Percentiles rank a stretch among this genome's conserved stretches.
Conservation (phyloP, 306 rosid species). For the Vigna unguiculata region DNA sequence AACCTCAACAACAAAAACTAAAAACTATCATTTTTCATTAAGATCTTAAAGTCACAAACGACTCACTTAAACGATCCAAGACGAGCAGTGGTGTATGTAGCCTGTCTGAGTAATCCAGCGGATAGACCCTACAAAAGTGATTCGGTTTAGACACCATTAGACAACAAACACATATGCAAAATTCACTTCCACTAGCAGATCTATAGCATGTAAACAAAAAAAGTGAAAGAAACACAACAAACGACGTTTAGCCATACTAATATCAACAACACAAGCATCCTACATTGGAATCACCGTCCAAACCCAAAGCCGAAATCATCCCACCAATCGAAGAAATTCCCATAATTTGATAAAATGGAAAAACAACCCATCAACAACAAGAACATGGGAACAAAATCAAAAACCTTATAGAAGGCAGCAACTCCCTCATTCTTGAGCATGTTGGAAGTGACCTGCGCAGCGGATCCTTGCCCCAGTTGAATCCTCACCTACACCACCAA, state of each 20-base stretch:
- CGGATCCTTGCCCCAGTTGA: constrained; percentile 98
- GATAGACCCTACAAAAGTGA: constrained; percentile 81
- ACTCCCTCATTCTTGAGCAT: constrained; percentile 94
- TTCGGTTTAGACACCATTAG: constrained; percentile 34
- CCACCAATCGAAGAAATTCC: constrained; percentile 29
- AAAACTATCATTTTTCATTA: background rate
- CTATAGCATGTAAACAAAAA: constrained; percentile 28
- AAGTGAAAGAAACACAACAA: constrained; percentile 22
- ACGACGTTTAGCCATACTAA: background rate
- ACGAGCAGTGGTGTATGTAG: constrained; percentile 97
- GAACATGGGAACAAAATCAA: constrained; percentile 13
- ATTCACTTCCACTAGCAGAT: constrained; percentile 32
- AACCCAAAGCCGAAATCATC: background rate
- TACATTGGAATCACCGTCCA: constrained; percentile 18
- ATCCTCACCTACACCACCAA: constrained; percentile 80
- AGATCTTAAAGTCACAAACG: background rate
- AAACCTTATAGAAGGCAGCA: constrained; percentile 88
- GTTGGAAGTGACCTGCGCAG: constrained; percentile 65
- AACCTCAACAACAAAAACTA: background rate
- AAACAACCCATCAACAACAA: background rate
- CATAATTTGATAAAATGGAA: constrained; percentile 16
- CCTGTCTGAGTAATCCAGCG: constrained; percentile 96
- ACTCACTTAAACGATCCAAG: constrained; percentile 95
- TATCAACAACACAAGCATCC: constrained; percentile 8
- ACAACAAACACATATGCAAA: constrained; percentile 7